A percentile compares a stretch with the other conserved stretches of the same genome.
These are phyloP conservation scores for Phoenix roebelenii DNA, from an alignment of 176 grass and related monocot species.

Conservation along the genomic window DNA sequence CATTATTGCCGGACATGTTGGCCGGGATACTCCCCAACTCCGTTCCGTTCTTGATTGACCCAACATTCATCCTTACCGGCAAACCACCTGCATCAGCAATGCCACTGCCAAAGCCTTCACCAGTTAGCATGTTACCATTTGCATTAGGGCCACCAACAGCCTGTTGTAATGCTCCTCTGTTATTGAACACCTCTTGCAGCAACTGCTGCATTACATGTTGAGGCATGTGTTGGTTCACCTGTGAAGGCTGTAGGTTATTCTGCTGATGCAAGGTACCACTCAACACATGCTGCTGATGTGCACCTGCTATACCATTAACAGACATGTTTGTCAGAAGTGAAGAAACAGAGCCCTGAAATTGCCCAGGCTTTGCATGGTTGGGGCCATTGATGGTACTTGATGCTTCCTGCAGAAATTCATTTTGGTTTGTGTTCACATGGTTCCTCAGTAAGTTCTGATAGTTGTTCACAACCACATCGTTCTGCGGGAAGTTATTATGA, in stretches of 20 bases:
- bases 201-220: constrained; percentile 32
- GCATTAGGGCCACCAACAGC: neutral
- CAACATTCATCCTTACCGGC: neutral
- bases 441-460: constrained; percentile 73
- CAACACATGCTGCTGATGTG: constrained; percentile 11
- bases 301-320: constrained; percentile 10
- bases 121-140: neutral
- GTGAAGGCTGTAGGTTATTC: constrained; percentile 28
- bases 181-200: constrained; percentile 1
- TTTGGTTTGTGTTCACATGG: constrained; percentile 32
- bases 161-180: neutral
- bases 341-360: constrained; percentile 29
- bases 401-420: constrained; percentile 46
- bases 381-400: constrained; percentile 27
- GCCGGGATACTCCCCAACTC: constrained; percentile 19
- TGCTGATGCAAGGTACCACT: constrained; percentile 32
- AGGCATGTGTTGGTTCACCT: constrained; percentile 39
- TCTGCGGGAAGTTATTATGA: constrained; percentile 29
- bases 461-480: constrained; percentile 31
- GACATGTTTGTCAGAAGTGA: constrained; percentile 6
- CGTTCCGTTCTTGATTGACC: neutral
- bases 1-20: constrained; percentile 34
- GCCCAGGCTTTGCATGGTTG: constrained; percentile 25
- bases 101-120: neutral
- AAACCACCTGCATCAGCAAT: neutral